Evolutionary conservation across 1,139 yeast genomes (phyloP).

Genomic region (Lodderomyces margitis): DNA sequence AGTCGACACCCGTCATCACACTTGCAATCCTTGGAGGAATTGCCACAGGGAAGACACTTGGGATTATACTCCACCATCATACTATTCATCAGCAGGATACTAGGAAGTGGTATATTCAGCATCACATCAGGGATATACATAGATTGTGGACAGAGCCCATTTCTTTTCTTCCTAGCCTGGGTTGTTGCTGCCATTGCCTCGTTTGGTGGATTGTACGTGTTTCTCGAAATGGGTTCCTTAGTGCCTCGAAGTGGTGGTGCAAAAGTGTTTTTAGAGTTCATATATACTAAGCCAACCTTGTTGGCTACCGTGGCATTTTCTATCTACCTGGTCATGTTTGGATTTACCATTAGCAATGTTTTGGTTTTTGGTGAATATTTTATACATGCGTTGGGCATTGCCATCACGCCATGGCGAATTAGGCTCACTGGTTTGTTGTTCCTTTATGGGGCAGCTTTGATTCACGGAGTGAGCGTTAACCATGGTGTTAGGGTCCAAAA

Average conservation of each 20-base stretch:
- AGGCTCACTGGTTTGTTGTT: slow-evolving; percentile 46
- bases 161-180: slow-evolving; percentile 62
- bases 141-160: slow-evolving; percentile 66
- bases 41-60: slow-evolving; percentile 74
- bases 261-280: slow-evolving; percentile 65
- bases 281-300: slow-evolving; percentile 58
- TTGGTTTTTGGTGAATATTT: slow-evolving; percentile 71
- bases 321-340: slow-evolving; percentile 57
- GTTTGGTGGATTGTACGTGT: slow-evolving; percentile 64
- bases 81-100: slow-evolving; percentile 61
- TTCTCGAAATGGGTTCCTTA: slow-evolving; percentile 65
- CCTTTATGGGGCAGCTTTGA: slow-evolving; percentile 38
- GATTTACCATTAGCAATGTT: slow-evolving; percentile 63
- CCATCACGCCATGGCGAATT: slow-evolving; percentile 35
- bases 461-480: slow-evolving; percentile 55
- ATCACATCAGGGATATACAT: slow-evolving; percentile 65
- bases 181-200: slow-evolving; percentile 56
- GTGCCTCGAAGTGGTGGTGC: slow-evolving; percentile 76
- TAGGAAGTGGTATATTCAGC: slow-evolving; percentile 80
- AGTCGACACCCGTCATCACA: slow-evolving; percentile 9
- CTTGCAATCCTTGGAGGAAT: slow-evolving; percentile 44
- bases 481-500: slow-evolving; percentile 58
- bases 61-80: slow-evolving; percentile 67
- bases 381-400: slow-evolving; percentile 47
- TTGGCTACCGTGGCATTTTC: slow-evolving; percentile 59